Conservation (phyloP, 192 early-diverging fungal genomes). For the Thamnidium elegans region DNA sequence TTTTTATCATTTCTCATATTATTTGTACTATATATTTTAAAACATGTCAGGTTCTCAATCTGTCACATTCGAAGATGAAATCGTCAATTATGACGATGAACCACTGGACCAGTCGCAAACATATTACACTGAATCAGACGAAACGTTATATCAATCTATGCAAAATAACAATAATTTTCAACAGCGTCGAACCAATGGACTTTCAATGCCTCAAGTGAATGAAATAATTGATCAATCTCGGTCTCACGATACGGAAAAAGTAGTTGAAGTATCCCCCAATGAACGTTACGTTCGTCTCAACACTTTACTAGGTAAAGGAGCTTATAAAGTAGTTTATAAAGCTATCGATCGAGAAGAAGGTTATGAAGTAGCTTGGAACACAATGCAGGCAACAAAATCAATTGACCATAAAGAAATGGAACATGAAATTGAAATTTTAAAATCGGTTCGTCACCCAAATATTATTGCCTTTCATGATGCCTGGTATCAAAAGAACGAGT, state of each 20-base stretch:
- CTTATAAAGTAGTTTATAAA: conserved; percentile 87
- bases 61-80: conserved; percentile 13
- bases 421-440: conserved; percentile 65
- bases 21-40: conserved; percentile 1
- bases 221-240: conserved; percentile 55
- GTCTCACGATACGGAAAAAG: conserved; percentile 49
- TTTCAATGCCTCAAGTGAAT: conserved; percentile 13
- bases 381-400: conserved; percentile 20
- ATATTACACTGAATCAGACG: not conserved
- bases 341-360: conserved; percentile 86
- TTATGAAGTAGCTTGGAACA: conserved; percentile 92
- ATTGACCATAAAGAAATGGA: conserved; percentile 34
- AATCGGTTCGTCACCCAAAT: conserved; percentile 76
- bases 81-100: conserved; percentile 3
- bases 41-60: conserved; percentile 15
- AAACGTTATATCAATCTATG: not conserved
- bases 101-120: conserved; percentile 4
- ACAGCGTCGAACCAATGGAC: not conserved
- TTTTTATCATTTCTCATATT: no score
- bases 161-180: not conserved
- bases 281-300: conserved; percentile 55
- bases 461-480: conserved; percentile 76
- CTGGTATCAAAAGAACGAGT: conserved; percentile 61
- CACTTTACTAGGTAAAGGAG: conserved; percentile 74
- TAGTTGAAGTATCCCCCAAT: conserved; percentile 52